phyloP scores from a whole-genome alignment of 129 eudicot genomes.

The Pittosporum tobira region DNA sequence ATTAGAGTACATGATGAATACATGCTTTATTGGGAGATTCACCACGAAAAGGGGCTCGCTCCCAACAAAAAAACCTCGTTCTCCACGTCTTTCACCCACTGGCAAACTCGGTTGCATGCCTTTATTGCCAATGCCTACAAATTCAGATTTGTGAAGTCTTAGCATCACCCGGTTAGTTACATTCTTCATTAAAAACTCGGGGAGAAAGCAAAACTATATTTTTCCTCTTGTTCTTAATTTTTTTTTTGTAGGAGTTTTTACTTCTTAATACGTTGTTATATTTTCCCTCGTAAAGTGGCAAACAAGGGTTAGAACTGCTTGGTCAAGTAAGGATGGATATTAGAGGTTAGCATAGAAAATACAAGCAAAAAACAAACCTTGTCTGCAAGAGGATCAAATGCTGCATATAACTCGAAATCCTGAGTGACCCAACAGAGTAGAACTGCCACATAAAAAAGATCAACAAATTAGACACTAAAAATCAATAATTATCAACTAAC shows the following conservation, averaged over 20 bases:
- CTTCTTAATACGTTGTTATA: no score
- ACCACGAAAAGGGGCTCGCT: slow-evolving; percentile 92
- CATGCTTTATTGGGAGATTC: slow-evolving; percentile 28
- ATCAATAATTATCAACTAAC: not conserved
- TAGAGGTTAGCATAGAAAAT: not conserved
- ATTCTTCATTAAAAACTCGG: not conserved
- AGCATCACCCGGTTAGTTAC: slow-evolving; percentile 2
- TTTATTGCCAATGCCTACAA: slow-evolving; percentile 80
- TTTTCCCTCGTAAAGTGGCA: no score
- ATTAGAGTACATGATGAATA: slow-evolving; percentile 9
- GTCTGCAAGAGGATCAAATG: slow-evolving; percentile 93
- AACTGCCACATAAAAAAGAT: slow-evolving; percentile 38
- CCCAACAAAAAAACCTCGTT: slow-evolving; percentile 85
- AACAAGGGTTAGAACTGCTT: not conserved
- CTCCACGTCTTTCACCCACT: slow-evolving; percentile 93
- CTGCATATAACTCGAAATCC: slow-evolving; percentile 96
- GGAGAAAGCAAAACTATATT: no score
- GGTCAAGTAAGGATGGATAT: not conserved
- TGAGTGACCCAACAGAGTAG: slow-evolving; percentile 93
- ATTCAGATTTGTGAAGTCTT: not conserved
- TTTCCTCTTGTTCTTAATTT: no score
- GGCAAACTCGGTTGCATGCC: slow-evolving; percentile 81
- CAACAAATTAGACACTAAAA: not conserved
- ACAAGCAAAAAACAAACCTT: slow-evolving; percentile 38
- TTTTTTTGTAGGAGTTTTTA: no score